Conservation (phyloP, 2,329 filamentous ascomycete genomes). For the Cryphonectria naterciae region DNA sequence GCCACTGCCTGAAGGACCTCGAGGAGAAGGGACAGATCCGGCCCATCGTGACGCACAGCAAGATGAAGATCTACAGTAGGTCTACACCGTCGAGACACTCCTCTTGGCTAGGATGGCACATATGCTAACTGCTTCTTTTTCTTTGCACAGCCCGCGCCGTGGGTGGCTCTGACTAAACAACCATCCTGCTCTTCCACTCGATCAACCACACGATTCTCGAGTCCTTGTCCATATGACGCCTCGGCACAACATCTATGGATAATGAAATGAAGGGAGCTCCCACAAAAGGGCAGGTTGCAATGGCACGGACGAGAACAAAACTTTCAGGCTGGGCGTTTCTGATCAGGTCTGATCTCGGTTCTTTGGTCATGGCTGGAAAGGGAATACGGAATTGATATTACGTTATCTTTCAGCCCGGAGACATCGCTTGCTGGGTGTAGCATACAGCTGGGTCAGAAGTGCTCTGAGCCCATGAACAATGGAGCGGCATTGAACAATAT, state of each 20-base stretch:
- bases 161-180: constrained; percentile 52
- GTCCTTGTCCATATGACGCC: constrained; percentile 27
- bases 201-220: constrained; percentile 32
- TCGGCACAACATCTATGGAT: constrained; percentile 24
- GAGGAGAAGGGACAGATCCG: constrained; percentile 99
- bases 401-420: constrained; percentile 23
- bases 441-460: constrained; percentile 41
- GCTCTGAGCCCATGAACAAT: constrained; percentile 40
- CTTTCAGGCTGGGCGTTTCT: constrained; percentile 34
- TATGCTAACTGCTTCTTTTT: constrained; percentile 36
- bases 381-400: constrained; percentile 33
- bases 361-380: constrained; percentile 38
- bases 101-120: background rate
- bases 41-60: constrained; percentile 94
- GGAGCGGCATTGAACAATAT: constrained; percentile 36
- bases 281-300: constrained; percentile 24
- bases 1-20: constrained; percentile 85
- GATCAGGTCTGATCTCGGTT: constrained; percentile 23
- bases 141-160: constrained; percentile 62
- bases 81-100: constrained; percentile 26
- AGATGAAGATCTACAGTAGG: constrained; percentile 96
- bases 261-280: constrained; percentile 25
- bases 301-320: constrained; percentile 21
- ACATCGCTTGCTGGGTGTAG: constrained; percentile 37
- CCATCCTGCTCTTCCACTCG: constrained; percentile 19